Evolutionary conservation across 495 filamentous ascomycete species (phyloP), one percentile per base, ranked within the genome.

Genomic region (Penicillium dipodomyicola): DNA sequence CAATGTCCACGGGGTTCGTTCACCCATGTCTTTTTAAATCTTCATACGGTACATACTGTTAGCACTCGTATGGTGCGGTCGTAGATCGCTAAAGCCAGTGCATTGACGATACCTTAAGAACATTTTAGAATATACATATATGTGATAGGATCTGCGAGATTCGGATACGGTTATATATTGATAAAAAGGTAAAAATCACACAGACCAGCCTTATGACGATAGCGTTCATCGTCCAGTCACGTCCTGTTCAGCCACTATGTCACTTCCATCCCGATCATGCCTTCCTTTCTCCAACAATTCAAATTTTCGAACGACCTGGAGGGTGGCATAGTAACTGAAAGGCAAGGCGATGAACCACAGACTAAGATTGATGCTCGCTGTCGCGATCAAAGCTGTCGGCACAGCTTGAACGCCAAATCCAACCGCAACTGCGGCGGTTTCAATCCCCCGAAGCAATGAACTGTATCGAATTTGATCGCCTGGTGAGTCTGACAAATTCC

Each of bases 331-430:
- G 39, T 71, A 78, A 42, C 76, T 77, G 52, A 75, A 76, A 2
- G 69, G 72, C 35, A 77, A 44, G 3, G 69, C 71, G 12, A 75
- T 49, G 48, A 75, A 65, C 72, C 76, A 77, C 3, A 76, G 61
- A 5, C 66, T 71, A 27, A 68, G 67, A 50, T 76, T 77, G 46
- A 77, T 76, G 50, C 71, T 68, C 4, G 71, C 72, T 2, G 73
- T 76, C 4, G 60, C 71, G 59, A 77, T 74, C 41, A 77, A 57
- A 14, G 62, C 61, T 5, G 74, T 77, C 8, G 74, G 72, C 4
- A 78, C 65, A 56, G 72, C 73, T 32, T 77, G 75, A 6, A 78
- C 68, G 12, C 72, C 73, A 62, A 77, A 76, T 10, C 71, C 70
- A 9, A 78, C 58, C 10, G 70, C 71, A 2, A 77, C 69, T 9